Conservation (phyloP, 352 stramenopile genomes). For the Thalassiosira hispida region DNA sequence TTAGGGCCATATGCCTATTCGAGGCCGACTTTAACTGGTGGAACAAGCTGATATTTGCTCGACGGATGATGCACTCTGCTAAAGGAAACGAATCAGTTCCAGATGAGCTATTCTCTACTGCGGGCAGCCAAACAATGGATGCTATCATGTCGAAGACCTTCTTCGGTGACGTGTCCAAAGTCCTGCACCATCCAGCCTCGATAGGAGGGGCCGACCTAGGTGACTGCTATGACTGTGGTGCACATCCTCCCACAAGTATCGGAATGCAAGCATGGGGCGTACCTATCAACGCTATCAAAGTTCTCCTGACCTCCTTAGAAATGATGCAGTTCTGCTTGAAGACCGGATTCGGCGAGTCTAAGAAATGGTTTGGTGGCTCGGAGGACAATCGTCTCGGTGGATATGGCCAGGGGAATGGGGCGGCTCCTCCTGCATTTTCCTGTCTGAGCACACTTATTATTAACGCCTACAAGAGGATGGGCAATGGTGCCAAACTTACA, state of each 20-base stretch:
- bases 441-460: conserved; percentile 19
- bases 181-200: background rate
- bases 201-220: background rate
- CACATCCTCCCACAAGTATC: conserved; percentile 4
- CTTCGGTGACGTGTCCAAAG: background rate
- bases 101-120: conserved; percentile 10
- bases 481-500: conserved; percentile 16
- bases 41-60: conserved; percentile 31
- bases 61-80: background rate
- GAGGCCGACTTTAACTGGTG: conserved; percentile 36
- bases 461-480: conserved; percentile 14
- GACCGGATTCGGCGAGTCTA: conserved; percentile 27
- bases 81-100: background rate
- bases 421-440: conserved; percentile 4
- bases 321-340: conserved; percentile 32
- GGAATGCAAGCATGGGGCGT: conserved; percentile 1
- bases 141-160: conserved; percentile 9
- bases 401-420: conserved; percentile 18
- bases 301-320: background rate
- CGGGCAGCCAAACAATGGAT: background rate
- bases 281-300: background rate
- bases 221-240: conserved; percentile 17
- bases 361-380: conserved; percentile 1
- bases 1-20: conserved; percentile 7
- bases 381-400: background rate